Conservation (phyloP, 257 asterid species). For the Nicotiana sylvestris region DNA sequence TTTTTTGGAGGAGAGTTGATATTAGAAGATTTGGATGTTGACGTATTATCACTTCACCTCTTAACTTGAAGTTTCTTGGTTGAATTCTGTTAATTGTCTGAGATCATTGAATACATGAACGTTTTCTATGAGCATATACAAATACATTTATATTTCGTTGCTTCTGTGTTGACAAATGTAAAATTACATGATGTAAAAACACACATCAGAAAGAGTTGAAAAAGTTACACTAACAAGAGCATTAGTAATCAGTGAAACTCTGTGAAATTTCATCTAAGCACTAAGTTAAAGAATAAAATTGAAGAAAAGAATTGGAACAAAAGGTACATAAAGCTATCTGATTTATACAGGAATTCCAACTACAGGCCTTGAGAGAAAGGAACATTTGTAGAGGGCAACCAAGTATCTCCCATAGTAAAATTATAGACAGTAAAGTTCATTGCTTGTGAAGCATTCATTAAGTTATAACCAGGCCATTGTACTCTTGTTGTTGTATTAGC, state of each 20-base stretch:
- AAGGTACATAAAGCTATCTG: background rate
- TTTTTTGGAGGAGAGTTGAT: too few relatives aligned
- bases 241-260: background rate
- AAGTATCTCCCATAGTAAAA: slow-evolving; percentile 35
- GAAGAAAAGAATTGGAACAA: background rate
- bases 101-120: background rate
- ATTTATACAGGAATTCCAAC: background rate
- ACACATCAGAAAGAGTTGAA: background rate
- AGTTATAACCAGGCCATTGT: slow-evolving; percentile 22
- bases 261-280: background rate
- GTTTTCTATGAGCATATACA: background rate
- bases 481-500: slow-evolving; percentile 20
- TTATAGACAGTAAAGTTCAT: slow-evolving; percentile 32
- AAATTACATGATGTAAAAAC: background rate
- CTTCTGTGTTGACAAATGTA: background rate
- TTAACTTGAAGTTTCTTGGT: background rate
- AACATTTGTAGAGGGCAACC: slow-evolving; percentile 29
- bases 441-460: slow-evolving; percentile 28
- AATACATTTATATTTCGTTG: background rate
- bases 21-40: too few relatives aligned
- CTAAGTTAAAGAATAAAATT: background rate
- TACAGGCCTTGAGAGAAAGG: slow-evolving; percentile 25
- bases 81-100: background rate
- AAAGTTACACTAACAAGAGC: background rate
- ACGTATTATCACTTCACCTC: too few relatives aligned